Base-by-base conservation (phyloP, 2,329 filamentous ascomycete species). In the Aspergillus phoenicis region DNA sequence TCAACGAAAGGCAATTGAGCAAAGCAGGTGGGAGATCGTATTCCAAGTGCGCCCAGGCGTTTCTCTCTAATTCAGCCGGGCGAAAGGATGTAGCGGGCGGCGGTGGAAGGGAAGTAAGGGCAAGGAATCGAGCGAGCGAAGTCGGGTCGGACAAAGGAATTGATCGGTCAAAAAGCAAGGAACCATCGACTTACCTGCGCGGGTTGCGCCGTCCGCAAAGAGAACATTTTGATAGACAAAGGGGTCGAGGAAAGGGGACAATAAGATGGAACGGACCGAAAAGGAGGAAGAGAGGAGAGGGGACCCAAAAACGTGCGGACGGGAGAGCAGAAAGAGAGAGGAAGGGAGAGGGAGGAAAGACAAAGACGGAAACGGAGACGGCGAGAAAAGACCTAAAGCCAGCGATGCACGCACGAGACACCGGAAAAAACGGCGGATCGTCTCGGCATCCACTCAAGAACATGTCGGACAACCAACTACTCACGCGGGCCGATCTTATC, bases 91-190 rank as follows among this genome's bases (percentile, higher is more conserved):
- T 53, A 49, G 45, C 28, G 28, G 57, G 56, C 73, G 77, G 77
- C 62, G 73, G 68, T 62, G 73, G 68, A 68, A 76, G 73, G 65
- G 73, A 72, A 68, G 76, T 76, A 74, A 76, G 77, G 74, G 20
- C 33, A 36, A 45, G 22, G 17, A 45, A 13, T 45, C 20, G 20
- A 80, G 78, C 20, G 20, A 80, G 78, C 74, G 20, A 45, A 26
- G n/a, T 24, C 38, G n/a, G 43, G 48, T n/a, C 43, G 13, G 22
- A 45, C 26, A 15, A 47, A 47, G 24, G 24, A 20, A 36, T 47
- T 22, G 11, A 45, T 36, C 39, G 39, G 30, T 15, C 39, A 48
- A 30, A 51, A 47, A 30, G 49, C 17, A 45, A 49, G 30, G 17
- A 47, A 54, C 52, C 11, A 38, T 53, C 28, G 48, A 68, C 73